Base-by-base conservation (phyloP, 352 stramenopile species). In the Blastocystis sp. region DNA sequence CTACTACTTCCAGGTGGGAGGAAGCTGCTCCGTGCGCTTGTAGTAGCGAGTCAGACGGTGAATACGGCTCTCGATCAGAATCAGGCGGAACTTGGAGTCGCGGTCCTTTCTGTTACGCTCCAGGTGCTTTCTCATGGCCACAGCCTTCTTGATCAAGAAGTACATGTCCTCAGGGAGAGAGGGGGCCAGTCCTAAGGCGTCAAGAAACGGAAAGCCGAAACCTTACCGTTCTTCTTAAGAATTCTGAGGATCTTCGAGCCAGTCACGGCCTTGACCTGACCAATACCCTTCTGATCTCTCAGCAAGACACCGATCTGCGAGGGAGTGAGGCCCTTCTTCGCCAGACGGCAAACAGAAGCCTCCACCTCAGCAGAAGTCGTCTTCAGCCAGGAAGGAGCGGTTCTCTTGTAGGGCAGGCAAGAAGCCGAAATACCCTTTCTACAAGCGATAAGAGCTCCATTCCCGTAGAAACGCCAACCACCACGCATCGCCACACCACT, bases 301-400 rank as follows among this genome's bases (percentile, higher is more conserved):
- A 99, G 94, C 91, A 99, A 98, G 88, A 99, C 96, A 92, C 97
- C 97, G 90, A 99, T 99, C 92, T 99, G 96, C 65, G 93, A 96
- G n/a, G 94, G 94, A 62, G 93, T 95, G 21, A 99, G 92, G 90
- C 96, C 96, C 93, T 98, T 98, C 94, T 99, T 99, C 90, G 96
- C 96, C 86, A 99, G 95, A 34, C 28, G 28, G 28, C 28, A 34
- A 34, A 34, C 28, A 34, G 28, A 34, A 34, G 28, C 28, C 28
- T 34, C 28, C 28, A 34, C 28, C 28, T 34, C 28, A 34, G 28
- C 28, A 34, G 28, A 34, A 34, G 28, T 34, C 28, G 28, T 34
- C 28, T 34, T 34, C 28, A 34, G 28, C 28, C 28, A 34, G 28
- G 28, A 34, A 34, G 28, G 28, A 34, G 28, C 28, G 28, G 28